phyloP scores from a whole-genome alignment of 2,329 filamentous ascomycete species.

The Penicillium occitanis region DNA sequence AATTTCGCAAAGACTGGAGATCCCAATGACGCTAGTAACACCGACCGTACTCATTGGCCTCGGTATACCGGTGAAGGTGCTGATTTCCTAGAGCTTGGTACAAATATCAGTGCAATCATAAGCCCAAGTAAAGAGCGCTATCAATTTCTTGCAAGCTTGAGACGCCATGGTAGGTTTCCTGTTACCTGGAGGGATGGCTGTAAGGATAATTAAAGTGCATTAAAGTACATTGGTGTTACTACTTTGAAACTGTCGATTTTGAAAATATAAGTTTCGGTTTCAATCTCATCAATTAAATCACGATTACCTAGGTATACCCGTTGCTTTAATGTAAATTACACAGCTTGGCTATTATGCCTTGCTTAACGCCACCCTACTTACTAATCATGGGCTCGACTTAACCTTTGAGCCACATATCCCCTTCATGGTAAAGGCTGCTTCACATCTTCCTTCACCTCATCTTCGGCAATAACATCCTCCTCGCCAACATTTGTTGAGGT shows the following conservation, averaged over 20 bases:
- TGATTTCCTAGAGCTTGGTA: neutral
- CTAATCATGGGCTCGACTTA: neutral
- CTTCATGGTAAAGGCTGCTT: conserved; percentile 12
- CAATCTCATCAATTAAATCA: neutral
- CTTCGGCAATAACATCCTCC: conserved; percentile 13
- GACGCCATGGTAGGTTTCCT: neutral
- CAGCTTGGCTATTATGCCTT: neutral
- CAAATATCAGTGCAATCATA: neutral
- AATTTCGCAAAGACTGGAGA: no score
- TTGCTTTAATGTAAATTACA: neutral
- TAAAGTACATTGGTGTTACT: neutral
- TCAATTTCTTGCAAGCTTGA: neutral
- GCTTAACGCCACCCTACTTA: neutral
- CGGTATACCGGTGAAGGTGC: neutral
- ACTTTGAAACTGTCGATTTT: neutral
- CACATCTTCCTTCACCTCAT: conserved; percentile 17
- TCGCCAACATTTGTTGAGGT: conserved; percentile 31
- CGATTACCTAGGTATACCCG: neutral
- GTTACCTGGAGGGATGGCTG: neutral
- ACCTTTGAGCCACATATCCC: neutral
- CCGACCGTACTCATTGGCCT: no score
- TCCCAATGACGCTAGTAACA: no score
- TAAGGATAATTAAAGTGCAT: neutral
- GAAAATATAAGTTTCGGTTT: neutral
- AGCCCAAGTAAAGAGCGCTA: neutral